Base-by-base conservation (phyloP, 352 stramenopile species). In the Blastocystis sp. region DNA sequence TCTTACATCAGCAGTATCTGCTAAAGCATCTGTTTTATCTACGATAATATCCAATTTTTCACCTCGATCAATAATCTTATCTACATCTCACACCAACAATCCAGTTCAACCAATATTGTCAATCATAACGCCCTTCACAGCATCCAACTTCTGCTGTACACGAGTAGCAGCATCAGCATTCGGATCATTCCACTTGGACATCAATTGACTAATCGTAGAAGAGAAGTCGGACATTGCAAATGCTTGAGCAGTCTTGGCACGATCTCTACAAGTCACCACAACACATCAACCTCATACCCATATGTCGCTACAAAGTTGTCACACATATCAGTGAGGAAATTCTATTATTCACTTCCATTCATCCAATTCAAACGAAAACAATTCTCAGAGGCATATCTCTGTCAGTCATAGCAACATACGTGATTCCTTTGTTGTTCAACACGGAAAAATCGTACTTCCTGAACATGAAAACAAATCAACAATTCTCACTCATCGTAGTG, bases 61-160 rank as follows among this genome's bases (percentile, higher is more conserved):
- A 19, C 96, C 96, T 51, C 96, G 89, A 71, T 98, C 95, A 81
- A 98, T 90, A 46, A 99, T 94, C 89, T 97, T 97, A 78, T 98
- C 61, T 73, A 39, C 61, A 12, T 12, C 43, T 73, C 61, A 73
- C 11, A 29, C 24, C n/a, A 24, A 16, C 24, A 12, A 37, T 12
- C 5, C 61, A 24, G 9, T 46, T 39, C 5, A 27, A 73, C 54
- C 96, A 88, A 99, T 98, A 89, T 98, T 98, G 89, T 98, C 93
- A 49, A 99, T 93, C 95, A 98, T 98, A 67, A 97, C 94, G 88
- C 95, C 93, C 89, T 98, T 98, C 4, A 98, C 95, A 65, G 97
- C 93, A 88, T 98, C 95, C 75, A 99, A 95, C 91, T 98, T 94
- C 88, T 94, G 93, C 90, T 97, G 94, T 46, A 98, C 94, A 5